phyloP scores from a whole-genome alignment of 495 filamentous ascomycete species.

The Ascodesmis nigricans region DNA sequence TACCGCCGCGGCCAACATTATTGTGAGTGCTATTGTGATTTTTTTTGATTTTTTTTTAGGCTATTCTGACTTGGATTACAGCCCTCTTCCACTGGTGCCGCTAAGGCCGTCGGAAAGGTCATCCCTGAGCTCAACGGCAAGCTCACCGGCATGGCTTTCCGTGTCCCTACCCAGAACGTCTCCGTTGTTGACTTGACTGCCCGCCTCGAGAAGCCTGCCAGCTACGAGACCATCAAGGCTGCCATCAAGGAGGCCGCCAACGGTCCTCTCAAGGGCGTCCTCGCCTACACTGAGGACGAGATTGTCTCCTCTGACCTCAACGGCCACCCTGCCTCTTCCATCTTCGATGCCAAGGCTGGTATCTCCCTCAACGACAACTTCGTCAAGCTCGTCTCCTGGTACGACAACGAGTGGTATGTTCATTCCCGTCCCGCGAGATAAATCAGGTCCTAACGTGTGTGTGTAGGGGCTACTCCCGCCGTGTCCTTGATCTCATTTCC shows the following conservation, averaged over 20 bases:
- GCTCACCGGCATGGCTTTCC: conserved; percentile 98
- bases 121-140: conserved; percentile 95
- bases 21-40: too few relatives aligned
- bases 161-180: conserved; percentile 95
- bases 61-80: too few relatives aligned
- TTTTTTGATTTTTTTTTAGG: too few relatives aligned
- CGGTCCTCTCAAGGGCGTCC: conserved; percentile 69
- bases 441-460: conserved; percentile 20
- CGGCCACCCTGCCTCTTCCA: conserved; percentile 78
- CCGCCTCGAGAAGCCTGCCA: conserved; percentile 74
- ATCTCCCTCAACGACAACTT: conserved; percentile 96
- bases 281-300: conserved; percentile 92
- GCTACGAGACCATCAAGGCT: conserved; percentile 86
- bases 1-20: conserved; percentile 98
- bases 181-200: conserved; percentile 94
- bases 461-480: conserved; percentile 72
- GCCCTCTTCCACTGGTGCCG: too few relatives aligned
- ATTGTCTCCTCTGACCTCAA: conserved; percentile 84
- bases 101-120: conserved; percentile 95
- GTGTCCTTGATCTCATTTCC: conserved; percentile 86
- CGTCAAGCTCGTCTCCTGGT: conserved; percentile 96
- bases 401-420: conserved; percentile 64
- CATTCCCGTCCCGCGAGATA: too few relatives aligned
- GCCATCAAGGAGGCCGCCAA: conserved; percentile 74
- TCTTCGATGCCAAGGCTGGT: conserved; percentile 99